Percentiles rank a stretch among this genome's conserved stretches.
These are phyloP conservation scores for Xerocomus spinulosus DNA, from an alignment of 768 basidiomycete species.

Conservation along the genomic window DNA sequence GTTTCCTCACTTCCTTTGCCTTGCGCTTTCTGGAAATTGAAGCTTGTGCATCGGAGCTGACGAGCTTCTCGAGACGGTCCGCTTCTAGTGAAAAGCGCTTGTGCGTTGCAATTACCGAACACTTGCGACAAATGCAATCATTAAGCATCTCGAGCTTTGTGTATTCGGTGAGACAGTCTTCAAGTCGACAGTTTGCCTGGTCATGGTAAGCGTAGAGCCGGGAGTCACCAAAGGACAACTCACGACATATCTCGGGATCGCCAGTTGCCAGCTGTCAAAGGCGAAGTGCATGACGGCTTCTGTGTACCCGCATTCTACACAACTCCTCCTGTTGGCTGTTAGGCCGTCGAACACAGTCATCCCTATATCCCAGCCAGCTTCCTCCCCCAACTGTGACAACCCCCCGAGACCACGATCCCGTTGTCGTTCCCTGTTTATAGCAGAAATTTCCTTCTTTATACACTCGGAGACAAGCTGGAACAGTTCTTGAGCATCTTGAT, in stretches of 20 bases:
- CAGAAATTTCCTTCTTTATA: conserved; percentile 76
- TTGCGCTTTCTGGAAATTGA: conserved; percentile 73
- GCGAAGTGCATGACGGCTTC: conserved; percentile 91
- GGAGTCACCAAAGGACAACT: conserved; percentile 27
- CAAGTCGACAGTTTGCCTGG: conserved; percentile 63
- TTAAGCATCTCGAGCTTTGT: conserved; percentile 81
- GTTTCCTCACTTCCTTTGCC: conserved; percentile 62
- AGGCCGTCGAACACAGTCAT: conserved; percentile 86
- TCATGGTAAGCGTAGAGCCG: conserved; percentile 7
- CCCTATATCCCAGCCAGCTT: conserved; percentile 36
- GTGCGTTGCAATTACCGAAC: conserved; percentile 79
- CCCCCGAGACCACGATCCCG: conserved; percentile 70
- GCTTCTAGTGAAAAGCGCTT: conserved; percentile 59
- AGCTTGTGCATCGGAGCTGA: conserved; percentile 36
- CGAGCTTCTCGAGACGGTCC: conserved; percentile 44
- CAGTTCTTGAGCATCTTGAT: conserved; percentile 98
- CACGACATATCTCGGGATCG: conserved; percentile 62
- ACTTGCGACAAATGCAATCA: conserved; percentile 92
- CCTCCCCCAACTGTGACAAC: conserved; percentile 31
- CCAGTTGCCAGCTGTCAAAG: conserved; percentile 81
- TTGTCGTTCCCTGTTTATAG: conserved; percentile 66
- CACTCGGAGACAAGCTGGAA: conserved; percentile 91
- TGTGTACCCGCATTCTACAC: conserved; percentile 86
- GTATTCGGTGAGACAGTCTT: conserved; percentile 85
- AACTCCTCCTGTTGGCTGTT: conserved; percentile 85